A percentile compares a stretch with the other conserved stretches of the same genome.
phyloP scores from a whole-genome alignment of 1,284 basidiomycete species.

The Marasmius fiardii region DNA sequence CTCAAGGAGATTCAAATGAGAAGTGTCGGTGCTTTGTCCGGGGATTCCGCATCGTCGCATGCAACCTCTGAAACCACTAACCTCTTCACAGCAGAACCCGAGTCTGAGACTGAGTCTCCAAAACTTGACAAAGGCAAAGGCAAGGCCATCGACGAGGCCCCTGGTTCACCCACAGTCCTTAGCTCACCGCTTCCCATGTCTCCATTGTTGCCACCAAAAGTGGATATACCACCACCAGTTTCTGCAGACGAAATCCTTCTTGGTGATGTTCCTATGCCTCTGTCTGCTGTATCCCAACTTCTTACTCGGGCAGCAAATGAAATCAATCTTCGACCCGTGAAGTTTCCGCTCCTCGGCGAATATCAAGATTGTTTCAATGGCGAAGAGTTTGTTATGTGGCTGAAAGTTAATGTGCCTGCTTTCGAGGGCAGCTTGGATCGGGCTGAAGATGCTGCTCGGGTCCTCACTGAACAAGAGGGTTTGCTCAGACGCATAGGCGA shows the following conservation, averaged over 20 bases:
- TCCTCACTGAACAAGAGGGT: constrained; percentile 73
- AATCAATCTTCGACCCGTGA: constrained; percentile 60
- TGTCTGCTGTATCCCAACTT: constrained; percentile 62
- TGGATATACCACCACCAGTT: constrained; percentile 28
- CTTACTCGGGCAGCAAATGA: constrained; percentile 64
- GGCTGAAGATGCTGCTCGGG: constrained; percentile 76
- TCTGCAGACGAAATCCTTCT: constrained; percentile 58
- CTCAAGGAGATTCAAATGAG: constrained; percentile 72
- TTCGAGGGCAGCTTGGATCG: constrained; percentile 46
- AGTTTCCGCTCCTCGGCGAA: constrained; percentile 82
- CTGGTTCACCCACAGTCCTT: constrained; percentile 32
- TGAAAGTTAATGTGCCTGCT: constrained; percentile 23
- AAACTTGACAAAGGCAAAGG: constrained; percentile 80
- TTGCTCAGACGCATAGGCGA: constrained; percentile 78
- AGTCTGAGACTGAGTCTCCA: constrained; percentile 35
- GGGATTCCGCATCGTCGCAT: constrained; percentile 16
- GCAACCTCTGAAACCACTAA: constrained; percentile 17
- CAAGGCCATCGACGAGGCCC: constrained; percentile 48
- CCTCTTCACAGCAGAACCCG: constrained; percentile 29
- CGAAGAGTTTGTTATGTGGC: constrained; percentile 27
- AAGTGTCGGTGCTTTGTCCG: constrained; percentile 31
- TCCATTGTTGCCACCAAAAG: constrained; percentile 48
- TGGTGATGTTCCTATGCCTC: constrained; percentile 68
- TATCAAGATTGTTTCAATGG: constrained; percentile 69
- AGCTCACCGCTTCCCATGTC: constrained; percentile 66